A percentile compares a stretch with the other conserved stretches of the same genome.
Evolutionary conservation across 2,329 filamentous ascomycete genomes (phyloP).

Genomic region (Raffaelea ambrosiae): DNA sequence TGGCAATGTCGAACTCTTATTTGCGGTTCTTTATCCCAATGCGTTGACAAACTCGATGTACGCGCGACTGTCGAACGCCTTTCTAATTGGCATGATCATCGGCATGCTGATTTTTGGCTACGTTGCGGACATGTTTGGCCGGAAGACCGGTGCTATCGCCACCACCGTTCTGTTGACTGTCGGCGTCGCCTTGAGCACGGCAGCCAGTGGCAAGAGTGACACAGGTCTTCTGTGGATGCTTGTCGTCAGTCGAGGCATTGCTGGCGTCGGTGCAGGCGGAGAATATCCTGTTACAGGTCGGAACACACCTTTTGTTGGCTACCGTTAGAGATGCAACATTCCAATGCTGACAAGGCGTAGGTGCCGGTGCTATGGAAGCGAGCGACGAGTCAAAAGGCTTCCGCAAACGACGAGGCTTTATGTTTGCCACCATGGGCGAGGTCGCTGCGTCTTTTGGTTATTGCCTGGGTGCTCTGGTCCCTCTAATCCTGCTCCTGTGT

Average conservation of each 20-base stretch:
- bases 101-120: slow-evolving; percentile 47
- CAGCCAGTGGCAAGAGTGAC: slow-evolving; percentile 27
- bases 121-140: slow-evolving; percentile 38
- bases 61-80: slow-evolving; percentile 44
- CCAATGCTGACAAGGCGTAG: too few species aligned
- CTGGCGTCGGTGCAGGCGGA: slow-evolving; percentile 33
- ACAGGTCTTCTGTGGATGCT: slow-evolving; percentile 43
- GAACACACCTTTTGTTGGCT: too few species aligned
- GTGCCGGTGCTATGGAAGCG: slow-evolving; percentile 2
- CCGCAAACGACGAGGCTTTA: slow-evolving; percentile 23
- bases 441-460: slow-evolving; percentile 37
- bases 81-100: slow-evolving; percentile 46
- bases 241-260: slow-evolving; percentile 30
- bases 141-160: slow-evolving; percentile 36
- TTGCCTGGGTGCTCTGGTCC: slow-evolving; percentile 35
- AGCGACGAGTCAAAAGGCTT: neutral
- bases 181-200: slow-evolving; percentile 36
- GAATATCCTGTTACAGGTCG: slow-evolving; percentile 8
- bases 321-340: too few species aligned
- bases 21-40: slow-evolving; percentile 32
- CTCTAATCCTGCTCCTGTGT: slow-evolving; percentile 3
- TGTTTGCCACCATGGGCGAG: slow-evolving; percentile 45
- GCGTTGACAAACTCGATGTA: slow-evolving; percentile 33
- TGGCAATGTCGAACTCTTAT: slow-evolving; percentile 33
- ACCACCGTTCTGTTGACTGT: slow-evolving; percentile 34